These are phyloP conservation scores for Sporothrix phasma DNA, from an alignment of 2,329 filamentous ascomycete species.

Conservation along the genomic window DNA sequence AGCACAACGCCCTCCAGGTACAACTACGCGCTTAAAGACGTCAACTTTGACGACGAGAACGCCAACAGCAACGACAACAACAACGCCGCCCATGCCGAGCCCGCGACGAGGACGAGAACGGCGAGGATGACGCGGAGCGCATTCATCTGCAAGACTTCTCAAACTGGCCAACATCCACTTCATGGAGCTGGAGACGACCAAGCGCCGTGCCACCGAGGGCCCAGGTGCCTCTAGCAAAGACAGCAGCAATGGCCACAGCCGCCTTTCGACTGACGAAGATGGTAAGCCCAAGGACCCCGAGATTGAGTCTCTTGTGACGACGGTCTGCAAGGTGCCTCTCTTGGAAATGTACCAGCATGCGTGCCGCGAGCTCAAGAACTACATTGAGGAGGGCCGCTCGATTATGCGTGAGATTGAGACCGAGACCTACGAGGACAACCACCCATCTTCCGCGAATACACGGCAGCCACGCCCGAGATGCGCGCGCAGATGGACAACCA, in stretches of 20 bases:
- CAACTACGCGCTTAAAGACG: conserved; percentile 18
- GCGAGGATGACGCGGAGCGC: conserved; percentile 45
- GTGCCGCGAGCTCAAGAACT: conserved; percentile 90
- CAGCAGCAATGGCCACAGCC: conserved; percentile 20
- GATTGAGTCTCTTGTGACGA: conserved; percentile 68
- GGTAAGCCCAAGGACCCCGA: conserved; percentile 27
- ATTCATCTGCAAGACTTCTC: conserved; percentile 88
- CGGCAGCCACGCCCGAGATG: conserved; percentile 72
- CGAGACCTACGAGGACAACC: conserved; percentile 83
- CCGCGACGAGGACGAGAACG: conserved; percentile 7
- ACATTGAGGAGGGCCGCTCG: conserved; percentile 84
- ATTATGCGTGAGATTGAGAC: conserved; percentile 86
- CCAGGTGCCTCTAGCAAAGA: conserved; percentile 37
- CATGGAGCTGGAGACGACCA: conserved; percentile 97
- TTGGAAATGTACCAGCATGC: conserved; percentile 91
- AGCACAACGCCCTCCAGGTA: conserved; percentile 30
- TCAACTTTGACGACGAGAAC: background rate
- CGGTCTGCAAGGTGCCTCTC: conserved; percentile 84
- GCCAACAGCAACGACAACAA: background rate
- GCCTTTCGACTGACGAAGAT: conserved; percentile 22
- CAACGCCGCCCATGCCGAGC: conserved; percentile 25
- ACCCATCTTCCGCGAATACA: conserved; percentile 82
- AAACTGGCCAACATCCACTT: conserved; percentile 95
- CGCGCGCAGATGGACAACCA: conserved; percentile 87
- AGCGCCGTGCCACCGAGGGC: conserved; percentile 73